Base-by-base conservation (phyloP, 1,284 basidiomycete species). In the Singerocomus rubriflavus region DNA sequence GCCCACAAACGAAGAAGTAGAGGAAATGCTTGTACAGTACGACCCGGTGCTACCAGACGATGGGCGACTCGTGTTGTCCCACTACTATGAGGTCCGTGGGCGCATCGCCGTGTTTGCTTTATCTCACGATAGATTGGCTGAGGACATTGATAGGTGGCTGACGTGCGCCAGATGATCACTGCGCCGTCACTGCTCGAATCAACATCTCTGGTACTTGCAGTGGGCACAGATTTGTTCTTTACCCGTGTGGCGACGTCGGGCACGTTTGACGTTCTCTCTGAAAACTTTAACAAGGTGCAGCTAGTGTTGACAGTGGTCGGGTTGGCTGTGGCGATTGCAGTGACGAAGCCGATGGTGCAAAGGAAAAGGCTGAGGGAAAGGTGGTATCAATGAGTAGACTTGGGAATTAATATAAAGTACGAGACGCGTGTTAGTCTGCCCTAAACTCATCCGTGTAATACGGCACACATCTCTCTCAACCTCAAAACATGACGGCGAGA, bases 241-340 rank as follows among this genome's bases (percentile, higher is more conserved):
- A 90, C 90, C 6, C 80, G 91, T 13, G 78, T 93, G 5, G 81
- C 91, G 34, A 93, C 97, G 0, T 93, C 90, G 3, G 85, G 84
- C 26, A 93, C 91, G 26, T 99, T 99, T 63, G 96, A 99, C 65
- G 84, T 96, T n/a, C 79, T 97, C 12, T 91, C 81, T 64, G 84
- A 91, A 69, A 81, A 78, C 63, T 99, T 99, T 71, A 98, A 98
- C 74, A 98, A 98, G 75, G 74, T 75, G 0, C 96, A 99, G 70
- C 77, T 99, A 29, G 80, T 97, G 54, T 67, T 94, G 38, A 98
- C 94, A 0, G 81, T 97, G 13, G 71, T 73, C 0, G 91, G 80
- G 0, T 69, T 99, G 48, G 76, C 75, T 0, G 66, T 81, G 4
- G 94, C 87, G 4, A 91, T 98, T 52, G 64, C 82, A 16, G 67